Percentiles rank a stretch among this genome's conserved stretches.
Evolutionary conservation across 164 flowering plant species (phyloP).

Genomic region (Malania oleifera): DNA sequence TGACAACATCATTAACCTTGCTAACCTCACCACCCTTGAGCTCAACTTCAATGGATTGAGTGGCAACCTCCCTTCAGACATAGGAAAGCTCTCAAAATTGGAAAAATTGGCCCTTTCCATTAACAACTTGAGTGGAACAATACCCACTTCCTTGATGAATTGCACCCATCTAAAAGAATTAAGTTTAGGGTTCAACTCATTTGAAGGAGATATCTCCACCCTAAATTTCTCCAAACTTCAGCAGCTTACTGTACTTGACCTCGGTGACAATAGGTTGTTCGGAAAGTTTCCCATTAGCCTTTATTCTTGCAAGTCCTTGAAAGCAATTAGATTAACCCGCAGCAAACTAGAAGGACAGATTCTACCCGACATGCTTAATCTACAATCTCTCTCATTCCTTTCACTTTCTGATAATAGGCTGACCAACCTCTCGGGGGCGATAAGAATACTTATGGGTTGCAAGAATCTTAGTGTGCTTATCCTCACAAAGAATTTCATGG

Average conservation of each 20-base stretch:
- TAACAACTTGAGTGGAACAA: slow-evolving; percentile 40
- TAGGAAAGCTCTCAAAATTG: slow-evolving; percentile 44
- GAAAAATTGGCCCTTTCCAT: slow-evolving; percentile 33
- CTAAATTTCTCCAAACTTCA: slow-evolving; percentile 38
- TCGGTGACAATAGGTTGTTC: slow-evolving; percentile 6
- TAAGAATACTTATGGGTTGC: too few species aligned
- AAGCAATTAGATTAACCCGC: background rate
- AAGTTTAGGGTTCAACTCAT: slow-evolving; percentile 35
- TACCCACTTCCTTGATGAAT: slow-evolving; percentile 45
- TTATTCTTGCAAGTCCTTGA: background rate
- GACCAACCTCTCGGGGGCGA: too few species aligned
- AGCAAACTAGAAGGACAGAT: background rate
- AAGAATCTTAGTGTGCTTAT: too few species aligned
- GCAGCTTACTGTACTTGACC: slow-evolving; percentile 37
- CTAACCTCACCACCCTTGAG: slow-evolving; percentile 32
- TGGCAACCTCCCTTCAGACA: slow-evolving; percentile 36
- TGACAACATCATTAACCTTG: slow-evolving; percentile 25
- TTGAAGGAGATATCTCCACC: slow-evolving; percentile 33
- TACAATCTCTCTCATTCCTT: too few species aligned
- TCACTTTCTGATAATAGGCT: too few species aligned
- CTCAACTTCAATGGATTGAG: slow-evolving; percentile 36
- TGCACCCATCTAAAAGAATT: slow-evolving; percentile 33
- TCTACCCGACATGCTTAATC: background rate
- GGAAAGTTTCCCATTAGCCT: background rate
- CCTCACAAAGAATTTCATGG: too few species aligned